Evolutionary conservation across 768 basidiomycete genomes (phyloP).

Genomic region (Russula griseocarnosa): DNA sequence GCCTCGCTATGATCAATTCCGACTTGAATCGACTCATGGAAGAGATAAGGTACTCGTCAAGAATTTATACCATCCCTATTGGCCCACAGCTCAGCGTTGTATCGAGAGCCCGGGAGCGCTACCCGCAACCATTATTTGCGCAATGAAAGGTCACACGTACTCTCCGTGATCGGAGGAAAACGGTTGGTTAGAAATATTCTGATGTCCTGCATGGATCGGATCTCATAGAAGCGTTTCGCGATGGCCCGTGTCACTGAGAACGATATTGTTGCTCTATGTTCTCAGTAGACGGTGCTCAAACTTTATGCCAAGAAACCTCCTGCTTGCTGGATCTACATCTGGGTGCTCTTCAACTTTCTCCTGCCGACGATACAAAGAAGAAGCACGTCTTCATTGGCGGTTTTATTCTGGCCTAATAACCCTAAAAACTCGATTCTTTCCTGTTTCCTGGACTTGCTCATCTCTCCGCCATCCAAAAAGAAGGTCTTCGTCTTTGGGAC

Average conservation of each 20-base stretch:
- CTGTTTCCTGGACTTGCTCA: no score
- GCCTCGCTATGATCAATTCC: not conserved
- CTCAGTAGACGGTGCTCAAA: not conserved
- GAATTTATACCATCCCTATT: no score
- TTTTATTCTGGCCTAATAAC: no score
- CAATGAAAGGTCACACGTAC: not conserved
- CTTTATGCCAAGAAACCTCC: not conserved
- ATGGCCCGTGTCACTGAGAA: not conserved
- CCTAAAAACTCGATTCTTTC: no score
- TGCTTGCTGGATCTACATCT: conserved; percentile 33
- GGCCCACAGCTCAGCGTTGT: not conserved
- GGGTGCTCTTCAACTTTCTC: no score
- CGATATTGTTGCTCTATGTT: not conserved
- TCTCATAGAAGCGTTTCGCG: no score
- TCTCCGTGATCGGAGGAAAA: not conserved
- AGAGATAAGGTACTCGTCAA: not conserved
- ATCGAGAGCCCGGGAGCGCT: not conserved
- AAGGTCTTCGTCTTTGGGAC: no score
- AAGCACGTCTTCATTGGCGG: no score
- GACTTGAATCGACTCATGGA: not conserved
- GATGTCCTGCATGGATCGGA: not conserved
- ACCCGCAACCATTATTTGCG: not conserved
- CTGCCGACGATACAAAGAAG: no score
- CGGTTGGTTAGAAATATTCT: not conserved
- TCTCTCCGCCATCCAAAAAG: no score